Conservation (phyloP, 805 yeast species). For the baker's yeast (Saccharomyces cerevisiae) region DNA sequence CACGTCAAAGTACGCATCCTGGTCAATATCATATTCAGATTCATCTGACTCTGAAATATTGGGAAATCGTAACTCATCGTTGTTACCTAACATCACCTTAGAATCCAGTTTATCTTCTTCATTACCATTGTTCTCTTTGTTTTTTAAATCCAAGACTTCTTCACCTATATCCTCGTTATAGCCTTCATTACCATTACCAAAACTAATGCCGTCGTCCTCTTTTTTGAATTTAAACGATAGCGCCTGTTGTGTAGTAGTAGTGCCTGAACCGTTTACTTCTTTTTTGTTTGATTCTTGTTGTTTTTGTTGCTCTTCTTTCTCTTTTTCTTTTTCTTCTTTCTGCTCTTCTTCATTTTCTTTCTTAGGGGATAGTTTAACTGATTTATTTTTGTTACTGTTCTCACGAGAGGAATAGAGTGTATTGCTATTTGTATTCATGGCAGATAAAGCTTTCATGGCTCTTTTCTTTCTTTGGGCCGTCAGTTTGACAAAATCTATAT, state of each 20-base stretch:
- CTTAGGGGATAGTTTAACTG: slow-evolving; percentile 12
- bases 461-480: slow-evolving; percentile 60
- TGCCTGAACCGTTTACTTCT: slow-evolving; percentile 14
- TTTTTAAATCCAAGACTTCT: slow-evolving; percentile 6
- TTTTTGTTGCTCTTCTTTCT: slow-evolving; percentile 35
- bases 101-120: not conserved
- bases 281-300: slow-evolving; percentile 9
- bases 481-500: slow-evolving; percentile 62
- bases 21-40: slow-evolving; percentile 30
- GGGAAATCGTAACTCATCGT: slow-evolving; percentile 24
- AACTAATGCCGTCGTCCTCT: slow-evolving; percentile 30
- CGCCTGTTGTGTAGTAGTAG: slow-evolving; percentile 7
- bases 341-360: slow-evolving; percentile 35
- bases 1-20: slow-evolving; percentile 25
- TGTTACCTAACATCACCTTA: slow-evolving; percentile 4
- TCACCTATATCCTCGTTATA: slow-evolving; percentile 32
- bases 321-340: slow-evolving; percentile 35
- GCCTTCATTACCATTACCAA: slow-evolving; percentile 27
- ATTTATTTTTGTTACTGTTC: slow-evolving; percentile 21
- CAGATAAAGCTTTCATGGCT: slow-evolving; percentile 41
- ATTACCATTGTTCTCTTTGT: slow-evolving; percentile 10
- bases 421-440: slow-evolving; percentile 34
- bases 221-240: slow-evolving; percentile 24
- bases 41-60: slow-evolving; percentile 28
- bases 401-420: slow-evolving; percentile 38